A percentile compares a stretch with the other conserved stretches of the same genome.
Evolutionary conservation across 2,329 filamentous ascomycete species (phyloP).

Genomic region (Neofusicoccum kwambonambiense): DNA sequence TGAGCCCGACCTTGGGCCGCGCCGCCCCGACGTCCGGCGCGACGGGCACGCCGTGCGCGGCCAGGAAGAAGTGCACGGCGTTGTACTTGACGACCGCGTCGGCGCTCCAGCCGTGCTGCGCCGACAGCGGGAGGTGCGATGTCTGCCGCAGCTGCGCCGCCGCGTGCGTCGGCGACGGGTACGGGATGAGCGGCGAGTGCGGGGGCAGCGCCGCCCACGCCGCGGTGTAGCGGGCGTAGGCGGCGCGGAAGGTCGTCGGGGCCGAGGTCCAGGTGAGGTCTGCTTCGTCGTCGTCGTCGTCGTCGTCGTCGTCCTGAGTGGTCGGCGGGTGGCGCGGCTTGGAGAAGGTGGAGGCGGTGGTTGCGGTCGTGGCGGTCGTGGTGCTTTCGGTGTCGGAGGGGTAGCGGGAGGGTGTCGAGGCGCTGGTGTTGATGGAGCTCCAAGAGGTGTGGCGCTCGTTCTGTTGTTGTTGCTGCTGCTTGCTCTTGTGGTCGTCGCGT

Average conservation of each 20-base stretch:
- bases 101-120: neutral
- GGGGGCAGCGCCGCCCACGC: neutral
- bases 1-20: neutral
- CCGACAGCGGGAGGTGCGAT: neutral
- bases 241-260: neutral
- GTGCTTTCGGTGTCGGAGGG: neutral
- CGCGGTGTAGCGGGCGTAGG: slow-evolving; percentile 4
- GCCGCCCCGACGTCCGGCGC: neutral
- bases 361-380: neutral
- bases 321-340: neutral
- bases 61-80: slow-evolving; percentile 17
- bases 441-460: neutral
- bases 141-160: neutral
- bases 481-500: neutral
- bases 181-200: neutral
- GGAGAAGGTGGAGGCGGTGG: too few relatives aligned
- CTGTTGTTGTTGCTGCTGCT: neutral
- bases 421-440: neutral
- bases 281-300: neutral
- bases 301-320: neutral
- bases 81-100: slow-evolving; percentile 17
- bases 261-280: neutral
- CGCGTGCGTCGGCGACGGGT: neutral
- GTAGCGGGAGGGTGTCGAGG: neutral
- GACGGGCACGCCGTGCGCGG: slow-evolving; percentile 16